phyloP scores from a whole-genome alignment of 495 filamentous ascomycete genomes.

The Penicillium pulvis region DNA sequence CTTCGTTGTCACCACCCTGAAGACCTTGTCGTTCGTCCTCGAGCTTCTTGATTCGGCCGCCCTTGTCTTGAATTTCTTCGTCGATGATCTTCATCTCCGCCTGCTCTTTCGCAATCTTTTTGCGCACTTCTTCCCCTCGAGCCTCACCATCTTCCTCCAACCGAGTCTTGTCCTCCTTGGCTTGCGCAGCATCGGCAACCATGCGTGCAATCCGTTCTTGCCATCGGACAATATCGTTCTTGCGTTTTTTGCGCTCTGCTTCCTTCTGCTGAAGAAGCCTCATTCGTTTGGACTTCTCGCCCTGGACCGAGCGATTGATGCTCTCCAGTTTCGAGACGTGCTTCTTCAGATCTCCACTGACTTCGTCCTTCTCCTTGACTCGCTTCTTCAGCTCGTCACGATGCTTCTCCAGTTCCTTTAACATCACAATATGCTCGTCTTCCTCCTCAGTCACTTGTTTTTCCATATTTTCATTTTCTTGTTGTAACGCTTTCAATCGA shows the following conservation, averaged over 20 bases:
- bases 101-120: constrained; percentile 55
- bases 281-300: constrained; percentile 77
- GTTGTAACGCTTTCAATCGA: constrained; percentile 68
- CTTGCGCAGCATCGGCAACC: constrained; percentile 46
- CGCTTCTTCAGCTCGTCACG: constrained; percentile 72
- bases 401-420: constrained; percentile 60
- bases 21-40: constrained; percentile 58
- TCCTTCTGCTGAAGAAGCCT: constrained; percentile 62
- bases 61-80: constrained; percentile 63
- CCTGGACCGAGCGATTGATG: constrained; percentile 80
- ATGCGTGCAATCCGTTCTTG: constrained; percentile 54
- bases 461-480: constrained; percentile 75
- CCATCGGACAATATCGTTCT: constrained; percentile 62
- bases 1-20: constrained; percentile 50
- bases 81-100: constrained; percentile 57
- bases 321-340: constrained; percentile 81
- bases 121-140: constrained; percentile 51
- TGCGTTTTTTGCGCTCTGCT: constrained; percentile 61
- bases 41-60: constrained; percentile 61
- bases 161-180: constrained; percentile 48
- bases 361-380: constrained; percentile 42
- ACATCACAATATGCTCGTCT: constrained; percentile 70
- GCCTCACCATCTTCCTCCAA: constrained; percentile 46
- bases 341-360: constrained; percentile 26
- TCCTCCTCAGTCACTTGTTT: constrained; percentile 62